Evolutionary conservation across 495 filamentous ascomycete genomes (phyloP).

Genomic region (Penicillium ochrochloron): DNA sequence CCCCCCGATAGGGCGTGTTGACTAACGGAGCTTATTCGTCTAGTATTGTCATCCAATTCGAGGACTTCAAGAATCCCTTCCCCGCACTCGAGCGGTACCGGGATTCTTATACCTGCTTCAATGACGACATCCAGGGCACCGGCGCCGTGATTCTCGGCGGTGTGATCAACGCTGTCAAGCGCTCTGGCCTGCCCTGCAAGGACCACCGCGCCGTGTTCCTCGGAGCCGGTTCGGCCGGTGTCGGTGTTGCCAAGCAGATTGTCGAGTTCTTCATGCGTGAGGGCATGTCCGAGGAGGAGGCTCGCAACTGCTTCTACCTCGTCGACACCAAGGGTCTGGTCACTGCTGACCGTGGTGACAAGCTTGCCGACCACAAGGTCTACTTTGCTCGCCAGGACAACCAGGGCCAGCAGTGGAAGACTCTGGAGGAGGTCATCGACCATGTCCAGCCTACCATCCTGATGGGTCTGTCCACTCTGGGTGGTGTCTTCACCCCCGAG

Average conservation of each 20-base stretch:
- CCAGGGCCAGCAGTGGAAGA: conserved; percentile 85
- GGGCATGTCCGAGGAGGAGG: conserved; percentile 90
- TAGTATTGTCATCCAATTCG: conserved; percentile 95
- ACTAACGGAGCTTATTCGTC: conserved; percentile 29
- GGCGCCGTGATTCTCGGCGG: conserved; percentile 93
- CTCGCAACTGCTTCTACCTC: conserved; percentile 91
- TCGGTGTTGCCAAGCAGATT: conserved; percentile 96
- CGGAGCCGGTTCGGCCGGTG: conserved; percentile 92
- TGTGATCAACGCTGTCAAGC: conserved; percentile 92
- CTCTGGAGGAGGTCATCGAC: conserved; percentile 89
- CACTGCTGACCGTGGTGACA: conserved; percentile 90
- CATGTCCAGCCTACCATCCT: conserved; percentile 93
- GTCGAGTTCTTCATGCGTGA: conserved; percentile 94
- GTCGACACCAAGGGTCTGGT: conserved; percentile 97
- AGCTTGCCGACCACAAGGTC: conserved; percentile 94
- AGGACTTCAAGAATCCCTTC: conserved; percentile 99
- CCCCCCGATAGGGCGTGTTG: conserved; percentile 20
- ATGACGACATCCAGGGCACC: conserved; percentile 98
- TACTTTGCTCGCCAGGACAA: conserved; percentile 96
- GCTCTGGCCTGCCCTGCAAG: conserved; percentile 81
- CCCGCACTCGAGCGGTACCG: conserved; percentile 88
- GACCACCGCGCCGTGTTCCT: conserved; percentile 96
- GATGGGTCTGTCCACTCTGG: conserved; percentile 91
- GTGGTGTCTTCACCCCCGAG: conserved; percentile 89
- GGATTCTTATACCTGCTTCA: conserved; percentile 90